phyloP scores from a whole-genome alignment of 352 stramenopile species.

The Pythium phragmitis region DNA sequence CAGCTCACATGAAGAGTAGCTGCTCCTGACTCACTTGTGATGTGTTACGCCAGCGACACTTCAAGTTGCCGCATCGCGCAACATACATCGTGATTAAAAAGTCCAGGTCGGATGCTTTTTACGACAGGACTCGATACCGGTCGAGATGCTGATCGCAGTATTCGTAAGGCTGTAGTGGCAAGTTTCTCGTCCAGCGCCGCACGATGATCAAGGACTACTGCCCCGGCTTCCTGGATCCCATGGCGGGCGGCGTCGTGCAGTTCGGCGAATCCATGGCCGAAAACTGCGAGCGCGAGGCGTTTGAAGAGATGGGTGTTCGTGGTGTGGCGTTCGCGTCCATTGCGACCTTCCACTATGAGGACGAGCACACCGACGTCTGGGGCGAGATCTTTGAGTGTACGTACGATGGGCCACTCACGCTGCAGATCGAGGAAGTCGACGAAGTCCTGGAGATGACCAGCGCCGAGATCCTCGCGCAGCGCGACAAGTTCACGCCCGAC shows the following conservation, averaged over 20 bases:
- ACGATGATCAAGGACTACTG: slow-evolving; percentile 91
- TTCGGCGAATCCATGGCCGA: slow-evolving; percentile 67
- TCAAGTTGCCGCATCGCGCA: slow-evolving; percentile 79
- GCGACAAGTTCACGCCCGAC: slow-evolving; percentile 74
- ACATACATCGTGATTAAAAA: slow-evolving; percentile 89
- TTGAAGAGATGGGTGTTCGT: slow-evolving; percentile 84
- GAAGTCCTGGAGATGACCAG: slow-evolving; percentile 73
- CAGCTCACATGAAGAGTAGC: background rate
- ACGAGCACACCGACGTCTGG: slow-evolving; percentile 67
- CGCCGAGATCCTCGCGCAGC: slow-evolving; percentile 63
- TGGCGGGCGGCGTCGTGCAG: slow-evolving; percentile 82
- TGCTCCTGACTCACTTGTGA: background rate
- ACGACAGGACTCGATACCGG: background rate
- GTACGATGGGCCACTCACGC: slow-evolving; percentile 58
- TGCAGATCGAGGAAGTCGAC: slow-evolving; percentile 78
- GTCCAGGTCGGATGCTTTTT: slow-evolving; percentile 35
- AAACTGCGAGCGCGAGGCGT: slow-evolving; percentile 66
- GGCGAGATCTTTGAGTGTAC: slow-evolving; percentile 76
- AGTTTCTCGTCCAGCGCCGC: slow-evolving; percentile 82
- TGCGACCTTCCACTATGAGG: slow-evolving; percentile 66
- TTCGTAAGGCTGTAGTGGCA: slow-evolving; percentile 36
- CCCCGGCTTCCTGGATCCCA: slow-evolving; percentile 77
- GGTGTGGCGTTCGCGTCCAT: slow-evolving; percentile 54
- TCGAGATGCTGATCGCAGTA: background rate
- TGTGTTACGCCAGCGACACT: slow-evolving; percentile 44